Evolutionary conservation across 352 stramenopile species (phyloP).

Genomic region (Phytophthora hibernalis): DNA sequence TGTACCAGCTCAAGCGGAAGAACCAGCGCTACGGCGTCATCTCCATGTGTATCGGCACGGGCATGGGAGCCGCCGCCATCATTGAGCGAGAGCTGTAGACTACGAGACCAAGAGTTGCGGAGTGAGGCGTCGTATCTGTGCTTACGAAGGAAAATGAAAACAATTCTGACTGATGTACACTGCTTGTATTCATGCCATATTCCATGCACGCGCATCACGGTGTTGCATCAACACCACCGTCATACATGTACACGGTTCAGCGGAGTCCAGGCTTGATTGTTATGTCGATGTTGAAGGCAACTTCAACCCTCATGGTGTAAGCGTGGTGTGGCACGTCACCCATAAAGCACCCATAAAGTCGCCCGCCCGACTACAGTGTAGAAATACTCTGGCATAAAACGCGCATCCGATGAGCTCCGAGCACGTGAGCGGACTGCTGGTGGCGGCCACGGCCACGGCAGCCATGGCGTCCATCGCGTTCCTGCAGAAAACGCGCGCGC

Average conservation of each 20-base stretch:
- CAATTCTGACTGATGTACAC: conserved; percentile 14
- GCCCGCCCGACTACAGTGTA: not conserved
- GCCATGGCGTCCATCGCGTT: conserved; percentile 62
- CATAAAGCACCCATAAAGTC: not conserved
- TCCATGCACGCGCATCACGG: no score
- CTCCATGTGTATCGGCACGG: conserved; percentile 96
- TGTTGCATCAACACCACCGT: not conserved
- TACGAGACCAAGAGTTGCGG: conserved; percentile 1
- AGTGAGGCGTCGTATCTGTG: conserved; percentile 23
- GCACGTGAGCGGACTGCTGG: conserved; percentile 50
- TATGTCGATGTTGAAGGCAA: not conserved
- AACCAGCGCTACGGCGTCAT: conserved; percentile 90
- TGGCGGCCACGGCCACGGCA: conserved; percentile 55
- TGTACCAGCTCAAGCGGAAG: conserved; percentile 92
- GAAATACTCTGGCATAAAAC: conserved; percentile 11
- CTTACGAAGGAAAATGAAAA: conserved; percentile 10
- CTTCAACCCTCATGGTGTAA: conserved; percentile 4
- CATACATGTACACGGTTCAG: no score
- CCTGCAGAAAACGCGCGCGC: conserved; percentile 61
- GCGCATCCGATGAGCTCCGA: conserved; percentile 34
- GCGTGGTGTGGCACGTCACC: not conserved
- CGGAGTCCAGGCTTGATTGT: not conserved
- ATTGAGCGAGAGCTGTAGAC: conserved; percentile 81
- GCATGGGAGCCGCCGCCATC: conserved; percentile 94
- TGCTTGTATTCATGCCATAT: no score